Evolutionary conservation across 2,329 filamentous ascomycete genomes (phyloP).

Genomic region (Fusarium tupiense): DNA sequence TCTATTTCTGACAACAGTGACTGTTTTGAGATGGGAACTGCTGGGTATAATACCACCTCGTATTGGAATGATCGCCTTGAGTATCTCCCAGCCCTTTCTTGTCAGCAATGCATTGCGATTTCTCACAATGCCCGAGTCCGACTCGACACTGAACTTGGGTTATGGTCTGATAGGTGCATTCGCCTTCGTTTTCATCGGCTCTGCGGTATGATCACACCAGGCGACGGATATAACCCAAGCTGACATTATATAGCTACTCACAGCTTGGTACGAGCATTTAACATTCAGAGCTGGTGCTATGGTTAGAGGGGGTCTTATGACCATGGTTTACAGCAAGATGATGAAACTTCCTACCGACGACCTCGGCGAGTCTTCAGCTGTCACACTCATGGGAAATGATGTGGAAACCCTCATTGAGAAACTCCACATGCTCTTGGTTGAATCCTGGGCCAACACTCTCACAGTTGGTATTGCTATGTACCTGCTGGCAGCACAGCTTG

Average conservation of each 20-base stretch:
- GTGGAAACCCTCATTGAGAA: constrained; percentile 45
- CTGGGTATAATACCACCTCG: constrained; percentile 42
- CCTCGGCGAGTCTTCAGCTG: constrained; percentile 43
- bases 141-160: constrained; percentile 41
- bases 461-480: constrained; percentile 47
- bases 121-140: constrained; percentile 38
- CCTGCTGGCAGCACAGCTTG: constrained; percentile 46
- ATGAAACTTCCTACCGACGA: constrained; percentile 41
- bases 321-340: constrained; percentile 45
- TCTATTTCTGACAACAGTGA: constrained; percentile 41
- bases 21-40: constrained; percentile 46
- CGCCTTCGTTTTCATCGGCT: constrained; percentile 45
- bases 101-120: constrained; percentile 44
- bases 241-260: constrained; percentile 20
- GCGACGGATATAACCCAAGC: rapidly evolving
- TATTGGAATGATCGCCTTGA: constrained; percentile 43
- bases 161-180: constrained; percentile 48
- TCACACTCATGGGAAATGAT: constrained; percentile 48
- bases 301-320: constrained; percentile 46
- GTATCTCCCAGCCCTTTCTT: constrained; percentile 47
- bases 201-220: constrained; percentile 33
- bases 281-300: constrained; percentile 45
- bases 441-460: constrained; percentile 46
- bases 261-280: constrained; percentile 48
- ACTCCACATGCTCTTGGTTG: constrained; percentile 43